Evolutionary conservation across 352 stramenopile species (phyloP).

Genomic region (Globisporangium parvum): DNA sequence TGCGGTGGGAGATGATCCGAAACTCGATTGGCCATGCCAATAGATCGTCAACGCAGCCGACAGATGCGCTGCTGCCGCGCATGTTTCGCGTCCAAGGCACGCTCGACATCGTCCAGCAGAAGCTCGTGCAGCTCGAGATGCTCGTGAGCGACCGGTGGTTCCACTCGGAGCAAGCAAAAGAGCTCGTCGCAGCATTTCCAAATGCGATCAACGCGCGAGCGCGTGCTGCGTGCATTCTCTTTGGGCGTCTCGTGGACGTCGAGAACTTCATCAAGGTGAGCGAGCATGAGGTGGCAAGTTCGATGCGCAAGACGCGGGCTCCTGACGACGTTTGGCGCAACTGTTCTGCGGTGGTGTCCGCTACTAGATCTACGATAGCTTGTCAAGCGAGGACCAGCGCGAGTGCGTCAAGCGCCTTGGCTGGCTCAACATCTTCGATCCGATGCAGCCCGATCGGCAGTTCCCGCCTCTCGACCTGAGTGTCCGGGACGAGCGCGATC

Average conservation of each 20-base stretch:
- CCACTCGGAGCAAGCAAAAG: conserved; percentile 34
- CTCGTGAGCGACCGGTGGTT: conserved; percentile 47
- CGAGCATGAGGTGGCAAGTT: too few species aligned
- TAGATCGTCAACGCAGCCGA: neutral
- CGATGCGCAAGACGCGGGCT: too few species aligned
- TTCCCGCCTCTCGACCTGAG: conserved; percentile 70
- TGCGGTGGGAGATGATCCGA: conserved; percentile 36
- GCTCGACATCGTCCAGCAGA: conserved; percentile 19
- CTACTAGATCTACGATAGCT: conserved; percentile 36
- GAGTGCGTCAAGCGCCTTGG: conserved; percentile 62
- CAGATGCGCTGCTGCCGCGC: neutral
- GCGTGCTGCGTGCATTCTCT: conserved; percentile 46
- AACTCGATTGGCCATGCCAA: conserved; percentile 16
- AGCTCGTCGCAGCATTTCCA: conserved; percentile 36
- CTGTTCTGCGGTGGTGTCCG: neutral
- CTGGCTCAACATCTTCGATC: conserved; percentile 85
- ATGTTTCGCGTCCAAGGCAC: conserved; percentile 19
- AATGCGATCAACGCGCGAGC: conserved; percentile 42
- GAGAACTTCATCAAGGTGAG: conserved; percentile 66
- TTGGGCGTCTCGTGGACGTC: conserved; percentile 63
- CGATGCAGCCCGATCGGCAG: conserved; percentile 60
- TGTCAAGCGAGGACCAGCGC: conserved; percentile 48
- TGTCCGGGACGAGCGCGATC: conserved; percentile 63
- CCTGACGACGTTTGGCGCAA: neutral
- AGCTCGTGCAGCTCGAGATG: conserved; percentile 41